Conservation (phyloP, 2,329 filamentous ascomycete genomes). For the Macrophomina pseudophaseolina region DNA sequence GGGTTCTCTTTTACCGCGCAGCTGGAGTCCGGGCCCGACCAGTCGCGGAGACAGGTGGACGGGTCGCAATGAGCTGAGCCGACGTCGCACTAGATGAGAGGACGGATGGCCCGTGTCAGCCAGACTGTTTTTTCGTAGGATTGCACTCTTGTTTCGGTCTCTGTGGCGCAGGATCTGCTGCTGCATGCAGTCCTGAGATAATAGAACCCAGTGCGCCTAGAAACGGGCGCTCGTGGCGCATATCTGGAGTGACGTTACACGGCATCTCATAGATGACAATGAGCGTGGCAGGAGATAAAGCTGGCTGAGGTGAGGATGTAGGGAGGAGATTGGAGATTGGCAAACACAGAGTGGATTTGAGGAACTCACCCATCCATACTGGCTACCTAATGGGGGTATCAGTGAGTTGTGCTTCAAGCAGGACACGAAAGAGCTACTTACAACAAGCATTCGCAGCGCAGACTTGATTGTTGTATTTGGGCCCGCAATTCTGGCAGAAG, state of each 20-base stretch:
- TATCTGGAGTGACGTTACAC: conserved; percentile 5
- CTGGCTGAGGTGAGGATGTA: neutral
- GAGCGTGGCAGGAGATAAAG: neutral
- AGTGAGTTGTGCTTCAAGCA: conserved; percentile 10
- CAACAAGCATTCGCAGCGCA: conserved; percentile 45
- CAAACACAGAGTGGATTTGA: no score
- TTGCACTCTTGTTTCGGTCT: no score
- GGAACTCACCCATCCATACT: conserved; percentile 40
- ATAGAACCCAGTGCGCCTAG: neutral
- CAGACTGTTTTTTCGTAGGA: neutral
- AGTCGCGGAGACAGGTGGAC: conserved; percentile 39
- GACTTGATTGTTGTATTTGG: conserved; percentile 38
- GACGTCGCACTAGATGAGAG: conserved; percentile 39
- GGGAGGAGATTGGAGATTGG: no score
- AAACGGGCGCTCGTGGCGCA: neutral
- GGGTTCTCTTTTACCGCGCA: conserved; percentile 26
- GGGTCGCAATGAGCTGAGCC: conserved; percentile 43
- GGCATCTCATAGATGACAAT: neutral
- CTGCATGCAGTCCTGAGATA: neutral
- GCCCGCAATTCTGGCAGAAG: conserved; percentile 45
- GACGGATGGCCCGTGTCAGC: neutral
- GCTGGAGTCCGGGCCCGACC: conserved; percentile 42
- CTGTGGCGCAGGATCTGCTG: neutral
- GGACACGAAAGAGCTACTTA: conserved; percentile 28
- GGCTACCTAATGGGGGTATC: conserved; percentile 35